Base-by-base conservation (phyloP, 2,329 filamentous ascomycete genomes). In the Arthrobotrys megalospora region DNA sequence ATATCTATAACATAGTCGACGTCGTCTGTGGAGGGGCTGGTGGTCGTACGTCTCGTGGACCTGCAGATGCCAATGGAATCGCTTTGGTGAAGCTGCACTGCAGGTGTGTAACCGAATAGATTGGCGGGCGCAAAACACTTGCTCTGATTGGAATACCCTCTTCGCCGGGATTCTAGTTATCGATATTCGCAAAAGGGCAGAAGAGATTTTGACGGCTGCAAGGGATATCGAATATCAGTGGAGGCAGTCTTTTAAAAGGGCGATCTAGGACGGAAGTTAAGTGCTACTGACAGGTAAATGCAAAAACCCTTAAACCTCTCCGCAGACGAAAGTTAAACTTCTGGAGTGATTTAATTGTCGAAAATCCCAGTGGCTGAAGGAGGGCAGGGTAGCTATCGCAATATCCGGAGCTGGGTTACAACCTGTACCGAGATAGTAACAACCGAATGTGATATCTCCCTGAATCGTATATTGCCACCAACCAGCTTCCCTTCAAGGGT, bases 351-450 rank as follows among this genome's bases (percentile, higher is more conserved):
- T 60, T 60, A 55, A 63, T 45, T 47, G 55, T 41, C 8, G 53
- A 67, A 76, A 76, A 76, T 69, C 36, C n/a, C 72, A 76, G 72
- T 76, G 72, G 72, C 72, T 76, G 72, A 76, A 64, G 65, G 71
- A 48, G 65, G 63, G 53, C 14, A 69, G 53, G 64, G 52, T 14
- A 62, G 62, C 34, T 76, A 65, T 68, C 72, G 36, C 64, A 68
- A 65, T 63, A 76, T 64, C 65, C 72, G 70, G 70, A 60, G 65
- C 65, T 43, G 41, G 63, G 69, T 52, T 72, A 52, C 64, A 28
- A 67, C 38, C 32, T 66, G 45, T 67, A 43, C 47, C 60, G 21
- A 64, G 58, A 68, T 53, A 50, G 8, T 58, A 66, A 65, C 68
- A 65, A 50, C 55, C 53, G 45, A 72, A 55, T 41, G 43, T 63